phyloP scores from a whole-genome alignment of 345 rosid species.

The Linum lewisii region DNA sequence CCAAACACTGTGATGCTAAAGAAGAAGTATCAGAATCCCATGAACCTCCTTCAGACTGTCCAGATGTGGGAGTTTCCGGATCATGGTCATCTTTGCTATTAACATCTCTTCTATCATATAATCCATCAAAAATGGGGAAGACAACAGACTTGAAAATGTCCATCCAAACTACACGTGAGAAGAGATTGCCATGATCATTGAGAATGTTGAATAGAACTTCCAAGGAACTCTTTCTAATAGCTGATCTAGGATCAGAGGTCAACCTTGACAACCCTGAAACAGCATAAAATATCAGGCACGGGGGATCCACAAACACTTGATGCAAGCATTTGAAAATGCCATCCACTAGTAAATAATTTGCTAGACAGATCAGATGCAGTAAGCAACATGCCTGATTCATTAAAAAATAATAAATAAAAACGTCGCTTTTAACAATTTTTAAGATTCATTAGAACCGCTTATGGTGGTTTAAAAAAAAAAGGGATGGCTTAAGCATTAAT shows the following conservation, averaged over 20 bases:
- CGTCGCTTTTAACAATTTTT: too few species aligned
- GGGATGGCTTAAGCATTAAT: too few species aligned
- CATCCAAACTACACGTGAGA: conserved; percentile 65
- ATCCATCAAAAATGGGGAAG: conserved; percentile 50
- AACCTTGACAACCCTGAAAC: conserved; percentile 78
- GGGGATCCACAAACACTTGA: background rate
- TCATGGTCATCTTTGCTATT: conserved; percentile 32
- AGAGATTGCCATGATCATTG: conserved; percentile 93
- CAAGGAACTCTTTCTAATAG: conserved; percentile 78
- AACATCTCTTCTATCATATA: conserved; percentile 33
- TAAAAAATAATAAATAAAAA: too few species aligned
- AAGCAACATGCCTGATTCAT: too few species aligned
- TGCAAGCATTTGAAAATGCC: background rate
- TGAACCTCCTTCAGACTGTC: conserved; percentile 36
- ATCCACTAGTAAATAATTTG: too few species aligned
- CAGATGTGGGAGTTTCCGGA: conserved; percentile 29
- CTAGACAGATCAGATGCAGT: too few species aligned
- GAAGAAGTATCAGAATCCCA: conserved; percentile 82
- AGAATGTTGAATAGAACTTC: conserved; percentile 90
- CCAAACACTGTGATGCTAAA: conserved; percentile 60
- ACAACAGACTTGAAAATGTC: conserved; percentile 50
- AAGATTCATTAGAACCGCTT: too few species aligned
- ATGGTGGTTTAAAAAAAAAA: too few species aligned
- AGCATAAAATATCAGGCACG: conserved; percentile 5
- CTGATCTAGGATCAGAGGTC: conserved; percentile 72